Conservation (phyloP, 306 rosid genomes). For the Trifolium fragiferum region DNA sequence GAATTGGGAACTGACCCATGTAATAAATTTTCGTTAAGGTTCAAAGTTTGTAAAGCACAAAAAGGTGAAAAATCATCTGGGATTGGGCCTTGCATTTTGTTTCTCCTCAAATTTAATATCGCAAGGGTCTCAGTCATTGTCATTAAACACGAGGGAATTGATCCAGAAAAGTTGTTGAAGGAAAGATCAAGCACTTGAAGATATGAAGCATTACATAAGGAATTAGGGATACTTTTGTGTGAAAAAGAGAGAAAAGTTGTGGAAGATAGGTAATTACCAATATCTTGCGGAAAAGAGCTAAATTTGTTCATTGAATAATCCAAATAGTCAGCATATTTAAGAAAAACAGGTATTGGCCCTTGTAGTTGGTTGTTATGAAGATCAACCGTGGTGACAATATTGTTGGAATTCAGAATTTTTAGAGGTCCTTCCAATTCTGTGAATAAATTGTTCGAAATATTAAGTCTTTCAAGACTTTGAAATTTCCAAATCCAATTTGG, state of each 20-base stretch:
- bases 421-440: background rate
- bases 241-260: slow-evolving; percentile 35
- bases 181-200: slow-evolving; percentile 50
- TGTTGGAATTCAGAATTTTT: no score
- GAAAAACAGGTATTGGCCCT: background rate
- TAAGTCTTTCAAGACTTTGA: background rate
- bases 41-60: slow-evolving; percentile 39
- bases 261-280: background rate
- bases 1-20: slow-evolving; percentile 48
- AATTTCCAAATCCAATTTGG: slow-evolving; percentile 65
- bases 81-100: slow-evolving; percentile 33
- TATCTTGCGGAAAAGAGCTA: slow-evolving; percentile 27
- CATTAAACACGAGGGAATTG: slow-evolving; percentile 42
- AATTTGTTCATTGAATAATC: slow-evolving; percentile 52
- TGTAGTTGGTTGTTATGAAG: background rate
- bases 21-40: slow-evolving; percentile 21
- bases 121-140: background rate
- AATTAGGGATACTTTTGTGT: slow-evolving; percentile 42
- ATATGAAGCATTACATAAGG: slow-evolving; percentile 30
- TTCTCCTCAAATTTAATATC: slow-evolving; percentile 32
- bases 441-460: slow-evolving; percentile 46
- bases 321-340: background rate
- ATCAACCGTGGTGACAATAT: no score
- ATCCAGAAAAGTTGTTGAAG: slow-evolving; percentile 31
- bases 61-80: slow-evolving; percentile 2